These are phyloP conservation scores for Furcasterigmium furcatum DNA, from an alignment of 2,329 filamentous ascomycete genomes.

Conservation along the genomic window DNA sequence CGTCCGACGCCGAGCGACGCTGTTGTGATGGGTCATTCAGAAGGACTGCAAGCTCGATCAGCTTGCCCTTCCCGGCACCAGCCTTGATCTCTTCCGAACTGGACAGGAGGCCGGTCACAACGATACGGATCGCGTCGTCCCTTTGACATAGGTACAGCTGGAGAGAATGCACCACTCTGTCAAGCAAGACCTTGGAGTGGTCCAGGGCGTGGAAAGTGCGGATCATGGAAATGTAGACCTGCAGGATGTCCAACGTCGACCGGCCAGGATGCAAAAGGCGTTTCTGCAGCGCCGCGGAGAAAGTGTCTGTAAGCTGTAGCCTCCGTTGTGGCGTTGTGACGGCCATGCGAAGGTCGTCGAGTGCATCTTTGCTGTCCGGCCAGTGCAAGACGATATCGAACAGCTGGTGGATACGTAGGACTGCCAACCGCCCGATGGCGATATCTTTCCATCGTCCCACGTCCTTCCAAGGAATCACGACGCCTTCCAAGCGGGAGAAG, in stretches of 20 bases:
- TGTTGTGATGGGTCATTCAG: conserved; percentile 59
- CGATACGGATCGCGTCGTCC: conserved; percentile 74
- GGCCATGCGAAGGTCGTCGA: conserved; percentile 71
- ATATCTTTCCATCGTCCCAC: conserved; percentile 69
- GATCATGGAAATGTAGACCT: conserved; percentile 77
- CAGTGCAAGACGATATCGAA: conserved; percentile 78
- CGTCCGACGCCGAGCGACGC: conserved; percentile 48
- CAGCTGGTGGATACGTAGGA: conserved; percentile 66
- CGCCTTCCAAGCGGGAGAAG: conserved; percentile 41
- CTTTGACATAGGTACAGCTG: conserved; percentile 74
- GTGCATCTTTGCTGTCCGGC: conserved; percentile 67
- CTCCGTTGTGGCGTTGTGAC: conserved; percentile 67
- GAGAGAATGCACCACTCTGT: conserved; percentile 69
- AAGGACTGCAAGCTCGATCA: conserved; percentile 65
- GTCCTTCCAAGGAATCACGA: conserved; percentile 47
- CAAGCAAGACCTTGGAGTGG: conserved; percentile 72
- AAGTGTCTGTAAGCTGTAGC: conserved; percentile 65
- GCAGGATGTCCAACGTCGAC: conserved; percentile 72
- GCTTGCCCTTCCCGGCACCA: conserved; percentile 42
- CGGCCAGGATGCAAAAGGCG: conserved; percentile 72
- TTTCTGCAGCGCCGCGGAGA: conserved; percentile 61
- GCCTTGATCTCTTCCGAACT: conserved; percentile 46
- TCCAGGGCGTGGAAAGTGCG: conserved; percentile 73
- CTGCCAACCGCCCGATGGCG: conserved; percentile 64
- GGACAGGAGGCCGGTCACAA: conserved; percentile 70